phyloP scores from a whole-genome alignment of 495 filamentous ascomycete species.

The Trichodelitschia bisporula region DNA sequence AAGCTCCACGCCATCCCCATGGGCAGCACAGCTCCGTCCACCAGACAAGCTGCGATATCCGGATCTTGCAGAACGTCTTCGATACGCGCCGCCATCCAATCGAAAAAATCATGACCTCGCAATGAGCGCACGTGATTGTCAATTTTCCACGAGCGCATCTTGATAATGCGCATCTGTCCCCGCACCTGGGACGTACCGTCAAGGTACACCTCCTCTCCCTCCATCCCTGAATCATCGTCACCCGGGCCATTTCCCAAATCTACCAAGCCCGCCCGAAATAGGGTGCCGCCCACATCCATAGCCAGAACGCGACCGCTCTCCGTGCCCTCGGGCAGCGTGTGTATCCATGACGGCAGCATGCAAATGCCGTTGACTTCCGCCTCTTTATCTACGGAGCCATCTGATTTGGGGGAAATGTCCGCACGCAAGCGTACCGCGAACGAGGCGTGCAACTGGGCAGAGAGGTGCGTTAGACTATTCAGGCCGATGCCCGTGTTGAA shows the following conservation, averaged over 20 bases:
- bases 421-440: too few species aligned
- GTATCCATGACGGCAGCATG: slow-evolving; percentile 44
- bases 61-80: slow-evolving; percentile 22
- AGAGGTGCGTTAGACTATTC: too few species aligned
- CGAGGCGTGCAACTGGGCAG: too few species aligned
- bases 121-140: slow-evolving; percentile 27
- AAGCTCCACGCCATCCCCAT: slow-evolving; percentile 49
- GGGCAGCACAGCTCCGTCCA: slow-evolving; percentile 15
- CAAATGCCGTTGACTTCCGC: slow-evolving; percentile 25
- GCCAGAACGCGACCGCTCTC: slow-evolving; percentile 36
- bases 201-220: too few species aligned
- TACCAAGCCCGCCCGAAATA: slow-evolving; percentile 36
- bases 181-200: slow-evolving; percentile 16
- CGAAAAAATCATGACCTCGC: slow-evolving; percentile 32
- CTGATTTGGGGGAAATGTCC: too few species aligned
- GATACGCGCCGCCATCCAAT: slow-evolving; percentile 41
- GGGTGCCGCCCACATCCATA: slow-evolving; percentile 43
- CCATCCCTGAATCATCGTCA: too few species aligned
- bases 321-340: slow-evolving; percentile 31
- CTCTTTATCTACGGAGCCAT: too few species aligned
- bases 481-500: slow-evolving; percentile 23
- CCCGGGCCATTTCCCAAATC: too few species aligned
- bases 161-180: slow-evolving; percentile 25
- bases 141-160: slow-evolving; percentile 25
- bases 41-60: slow-evolving; percentile 8